A percentile compares a stretch with the other conserved stretches of the same genome.
Evolutionary conservation across 805 yeast genomes (phyloP).

Genomic region (Lipomyces spencermartinsiae): DNA sequence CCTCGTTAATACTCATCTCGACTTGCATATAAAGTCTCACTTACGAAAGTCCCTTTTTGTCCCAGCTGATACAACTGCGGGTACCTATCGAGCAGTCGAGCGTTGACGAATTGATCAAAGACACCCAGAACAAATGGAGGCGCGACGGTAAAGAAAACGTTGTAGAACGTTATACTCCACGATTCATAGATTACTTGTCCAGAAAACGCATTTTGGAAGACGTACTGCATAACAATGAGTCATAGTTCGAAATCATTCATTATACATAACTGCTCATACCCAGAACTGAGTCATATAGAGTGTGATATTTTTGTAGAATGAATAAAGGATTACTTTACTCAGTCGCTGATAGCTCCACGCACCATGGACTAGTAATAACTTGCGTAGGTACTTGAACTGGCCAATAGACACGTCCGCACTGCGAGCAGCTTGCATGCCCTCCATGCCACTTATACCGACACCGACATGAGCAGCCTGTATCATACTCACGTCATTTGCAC

Average conservation of each 20-base stretch:
- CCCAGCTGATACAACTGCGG: slow-evolving; percentile 94
- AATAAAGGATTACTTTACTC: slow-evolving; percentile 88
- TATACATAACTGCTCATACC: slow-evolving; percentile 45
- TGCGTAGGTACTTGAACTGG: slow-evolving; percentile 85
- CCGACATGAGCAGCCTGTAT: slow-evolving; percentile 99
- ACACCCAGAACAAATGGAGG: slow-evolving; percentile 98
- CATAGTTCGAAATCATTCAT: not conserved
- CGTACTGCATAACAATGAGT: slow-evolving; percentile 52
- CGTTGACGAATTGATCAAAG: slow-evolving; percentile 94
- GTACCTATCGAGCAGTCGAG: slow-evolving; percentile 85
- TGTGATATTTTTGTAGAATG: slow-evolving; percentile 94
- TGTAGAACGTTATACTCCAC: slow-evolving; percentile 96
- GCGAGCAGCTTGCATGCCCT: slow-evolving; percentile 99
- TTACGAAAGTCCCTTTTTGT: slow-evolving; percentile 73
- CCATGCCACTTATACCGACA: slow-evolving; percentile 98
- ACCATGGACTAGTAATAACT: slow-evolving; percentile 89
- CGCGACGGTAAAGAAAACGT: slow-evolving; percentile 88
- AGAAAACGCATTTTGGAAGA: slow-evolving; percentile 86
- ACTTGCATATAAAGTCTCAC: not conserved
- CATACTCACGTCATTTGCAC: slow-evolving; percentile 99
- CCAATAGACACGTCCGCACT: slow-evolving; percentile 98
- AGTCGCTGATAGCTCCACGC: slow-evolving; percentile 97
- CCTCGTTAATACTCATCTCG: not conserved
- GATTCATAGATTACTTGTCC: slow-evolving; percentile 97
- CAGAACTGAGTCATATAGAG: slow-evolving; percentile 98